Conservation (phyloP, 352 stramenopile species). For the Peronospora belbahrii region DNA sequence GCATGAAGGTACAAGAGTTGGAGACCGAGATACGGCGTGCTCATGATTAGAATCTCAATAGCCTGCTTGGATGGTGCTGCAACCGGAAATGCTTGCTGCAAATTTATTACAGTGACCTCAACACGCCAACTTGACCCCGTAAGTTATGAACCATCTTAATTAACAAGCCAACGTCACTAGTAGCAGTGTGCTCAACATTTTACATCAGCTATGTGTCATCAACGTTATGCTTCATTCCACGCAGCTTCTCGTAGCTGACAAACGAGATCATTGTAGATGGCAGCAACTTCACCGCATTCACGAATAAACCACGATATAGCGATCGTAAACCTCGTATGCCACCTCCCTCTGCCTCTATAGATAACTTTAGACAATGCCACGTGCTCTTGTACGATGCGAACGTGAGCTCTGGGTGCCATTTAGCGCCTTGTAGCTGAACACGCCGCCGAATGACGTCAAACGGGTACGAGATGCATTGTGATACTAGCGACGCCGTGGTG, state of each 20-base stretch:
- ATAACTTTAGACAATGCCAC: conserved; percentile 60
- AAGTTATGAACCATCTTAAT: conserved; percentile 7
- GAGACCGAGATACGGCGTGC: conserved; percentile 49
- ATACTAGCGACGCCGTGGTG: conserved; percentile 54
- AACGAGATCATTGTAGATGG: conserved; percentile 73
- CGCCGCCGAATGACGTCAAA: conserved; percentile 76
- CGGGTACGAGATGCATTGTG: conserved; percentile 70
- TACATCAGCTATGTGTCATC: conserved; percentile 25
- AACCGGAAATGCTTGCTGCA: too few relatives aligned
- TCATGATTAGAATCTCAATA: conserved; percentile 12
- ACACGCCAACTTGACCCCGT: neutral
- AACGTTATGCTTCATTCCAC: conserved; percentile 34
- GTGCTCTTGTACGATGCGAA: conserved; percentile 69
- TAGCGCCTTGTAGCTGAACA: conserved; percentile 59
- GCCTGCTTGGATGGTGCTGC: conserved; percentile 5
- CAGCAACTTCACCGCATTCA: conserved; percentile 65
- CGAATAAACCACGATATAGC: conserved; percentile 70
- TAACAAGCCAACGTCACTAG: conserved; percentile 5
- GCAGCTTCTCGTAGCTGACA: conserved; percentile 74
- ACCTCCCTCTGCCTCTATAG: conserved; percentile 30
- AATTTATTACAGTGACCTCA: conserved; percentile 13
- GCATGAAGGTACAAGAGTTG: conserved; percentile 60
- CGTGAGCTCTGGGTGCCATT: conserved; percentile 47
- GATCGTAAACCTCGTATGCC: conserved; percentile 26
- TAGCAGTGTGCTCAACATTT: neutral